Base-by-base conservation (phyloP, 148 eudicot species). In the Chenopodium suecicum region DNA sequence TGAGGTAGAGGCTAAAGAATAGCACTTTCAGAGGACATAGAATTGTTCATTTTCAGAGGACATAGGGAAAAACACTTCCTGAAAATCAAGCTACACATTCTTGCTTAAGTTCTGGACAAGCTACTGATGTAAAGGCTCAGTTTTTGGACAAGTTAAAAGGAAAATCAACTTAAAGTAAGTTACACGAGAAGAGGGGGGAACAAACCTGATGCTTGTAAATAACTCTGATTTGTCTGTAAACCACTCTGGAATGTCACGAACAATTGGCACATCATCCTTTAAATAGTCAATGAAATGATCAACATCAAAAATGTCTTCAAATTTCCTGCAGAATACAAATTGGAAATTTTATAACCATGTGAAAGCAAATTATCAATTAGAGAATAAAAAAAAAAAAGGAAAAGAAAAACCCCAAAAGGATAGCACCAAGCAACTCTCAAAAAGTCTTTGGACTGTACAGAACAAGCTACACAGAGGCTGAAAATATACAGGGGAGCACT, bases 161-260 rank as follows among this genome's bases (percentile, higher is more conserved):
- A 56, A 6, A 41, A 65, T 52, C 31, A 23, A 67, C 54, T 32
- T 67, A 37, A 74, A 13, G 17, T 66, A 52, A 32, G 52, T 19
- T 12, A 75, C 8, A 16, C 23, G 10, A 32, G 25, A 48, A 34
- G 58, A 78, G 22, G 7, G 3, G 29, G 29, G 29, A 27, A 27
- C 29, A 82, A 48, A 96, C 99, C 98, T 94, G 87, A 94, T 96
- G 84, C 98, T 94, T 74, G 90, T 81, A 84, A 94, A 96, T 73
- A 96, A 87, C 85, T 96, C 99, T 20, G 97, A 64, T 86, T 88
- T 96, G 82, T 96, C 99, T 13, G 95, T 82, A 85, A 96, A 96
- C 99, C 99, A 96, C 73, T 91, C 95, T 10, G 99, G 99, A 78
- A 96, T 96, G 86, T 94, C 99, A 84, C 98, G 98, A 56, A 96